Conservation (phyloP, 257 asterid species). For the Lithospermum erythrorhizon region DNA sequence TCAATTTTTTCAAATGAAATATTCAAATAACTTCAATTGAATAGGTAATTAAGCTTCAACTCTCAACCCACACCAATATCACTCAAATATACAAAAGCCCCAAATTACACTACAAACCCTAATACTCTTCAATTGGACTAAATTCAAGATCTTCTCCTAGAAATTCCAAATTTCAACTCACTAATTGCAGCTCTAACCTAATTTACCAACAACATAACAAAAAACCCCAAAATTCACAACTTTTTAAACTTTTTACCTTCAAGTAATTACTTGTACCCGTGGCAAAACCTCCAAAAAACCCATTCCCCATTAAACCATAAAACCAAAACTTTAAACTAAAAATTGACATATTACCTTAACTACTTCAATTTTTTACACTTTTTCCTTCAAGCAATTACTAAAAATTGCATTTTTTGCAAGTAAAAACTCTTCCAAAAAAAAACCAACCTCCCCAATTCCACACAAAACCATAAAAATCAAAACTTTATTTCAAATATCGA, state of each 20-base stretch:
- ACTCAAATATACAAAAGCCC: background rate
- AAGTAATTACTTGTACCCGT: background rate
- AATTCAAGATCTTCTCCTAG: background rate
- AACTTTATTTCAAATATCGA: background rate
- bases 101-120: background rate
- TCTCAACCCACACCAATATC: no score
- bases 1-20: no score
- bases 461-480: background rate
- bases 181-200: background rate
- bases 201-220: background rate
- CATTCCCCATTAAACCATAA: no score
- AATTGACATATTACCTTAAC: no score
- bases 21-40: no score
- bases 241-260: background rate
- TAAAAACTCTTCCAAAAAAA: no score
- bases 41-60: no score
- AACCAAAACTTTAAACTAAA: no score
- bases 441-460: background rate
- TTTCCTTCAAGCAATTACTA: background rate
- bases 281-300: no score
- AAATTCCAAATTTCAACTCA: background rate
- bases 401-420: no score
- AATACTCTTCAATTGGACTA: background rate
- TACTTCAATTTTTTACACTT: no score
- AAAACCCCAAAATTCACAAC: background rate